phyloP scores from a whole-genome alignment of 2,329 filamentous ascomycete genomes.

The Leptographium lundbergii region DNA sequence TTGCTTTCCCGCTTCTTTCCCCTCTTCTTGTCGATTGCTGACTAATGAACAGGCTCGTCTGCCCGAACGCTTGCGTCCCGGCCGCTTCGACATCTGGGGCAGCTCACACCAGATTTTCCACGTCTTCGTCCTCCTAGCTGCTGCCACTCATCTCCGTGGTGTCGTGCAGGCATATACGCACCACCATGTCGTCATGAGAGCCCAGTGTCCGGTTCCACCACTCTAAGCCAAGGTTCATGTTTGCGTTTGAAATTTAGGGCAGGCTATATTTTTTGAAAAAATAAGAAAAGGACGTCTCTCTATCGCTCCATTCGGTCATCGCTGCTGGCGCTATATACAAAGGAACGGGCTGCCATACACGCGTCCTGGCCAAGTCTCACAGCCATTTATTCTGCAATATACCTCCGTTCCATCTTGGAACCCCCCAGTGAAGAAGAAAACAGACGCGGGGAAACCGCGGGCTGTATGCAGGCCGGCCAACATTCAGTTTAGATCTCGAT shows the following conservation, averaged over 20 bases:
- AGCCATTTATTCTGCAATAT: not conserved
- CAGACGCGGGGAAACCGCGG: not conserved
- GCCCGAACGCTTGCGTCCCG: constrained; percentile 69
- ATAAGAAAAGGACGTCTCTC: not conserved
- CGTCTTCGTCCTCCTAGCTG: constrained; percentile 73
- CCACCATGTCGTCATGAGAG: constrained; percentile 52
- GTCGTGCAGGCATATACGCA: constrained; percentile 78
- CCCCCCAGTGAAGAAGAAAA: not conserved
- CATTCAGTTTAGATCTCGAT: not conserved
- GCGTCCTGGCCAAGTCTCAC: not conserved
- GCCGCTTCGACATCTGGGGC: constrained; percentile 79
- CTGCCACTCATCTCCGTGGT: constrained; percentile 66
- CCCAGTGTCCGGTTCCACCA: constrained; percentile 27
- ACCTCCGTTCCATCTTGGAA: not conserved
- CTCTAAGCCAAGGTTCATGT: not conserved
- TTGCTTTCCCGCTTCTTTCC: not conserved
- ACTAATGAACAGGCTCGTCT: constrained; percentile 46
- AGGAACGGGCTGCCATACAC: not conserved
- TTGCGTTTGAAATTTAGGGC: not conserved
- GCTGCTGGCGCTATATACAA: not conserved
- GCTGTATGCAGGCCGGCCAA: not conserved
- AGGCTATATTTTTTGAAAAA: not conserved
- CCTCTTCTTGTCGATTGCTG: not conserved
- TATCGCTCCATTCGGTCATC: constrained; percentile 3
- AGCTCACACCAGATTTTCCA: constrained; percentile 97